Percentiles rank a stretch among this genome's conserved stretches.
Evolutionary conservation across 2,329 filamentous ascomycete genomes (phyloP).

Genomic region (Pseudogymnoascus sp.): DNA sequence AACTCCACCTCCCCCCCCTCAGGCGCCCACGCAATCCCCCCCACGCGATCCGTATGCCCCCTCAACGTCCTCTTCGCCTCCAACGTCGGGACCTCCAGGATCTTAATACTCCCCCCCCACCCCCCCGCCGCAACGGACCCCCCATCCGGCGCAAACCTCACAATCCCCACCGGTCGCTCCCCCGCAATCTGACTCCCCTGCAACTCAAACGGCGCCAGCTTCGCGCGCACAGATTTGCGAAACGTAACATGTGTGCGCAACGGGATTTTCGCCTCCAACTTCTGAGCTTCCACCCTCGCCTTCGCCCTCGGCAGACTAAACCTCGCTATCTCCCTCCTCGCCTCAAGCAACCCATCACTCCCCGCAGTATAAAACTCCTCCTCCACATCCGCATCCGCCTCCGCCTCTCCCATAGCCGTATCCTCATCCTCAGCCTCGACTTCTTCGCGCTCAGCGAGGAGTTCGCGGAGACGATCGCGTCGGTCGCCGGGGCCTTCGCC

Average conservation of each 20-base stretch:
- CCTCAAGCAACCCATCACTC: slow-evolving; percentile 61
- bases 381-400: slow-evolving; percentile 58
- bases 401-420: slow-evolving; percentile 43
- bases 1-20: slow-evolving; percentile 73
- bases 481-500: slow-evolving; percentile 81
- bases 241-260: slow-evolving; percentile 87
- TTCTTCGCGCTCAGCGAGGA: slow-evolving; percentile 67
- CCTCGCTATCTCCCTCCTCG: slow-evolving; percentile 68
- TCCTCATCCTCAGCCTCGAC: slow-evolving; percentile 53
- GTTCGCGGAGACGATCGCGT: slow-evolving; percentile 74
- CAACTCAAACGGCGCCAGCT: slow-evolving; percentile 73
- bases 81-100: slow-evolving; percentile 76
- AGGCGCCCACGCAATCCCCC: slow-evolving; percentile 84
- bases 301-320: slow-evolving; percentile 80
- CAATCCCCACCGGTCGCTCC: slow-evolving; percentile 84
- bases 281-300: slow-evolving; percentile 66
- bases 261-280: slow-evolving; percentile 71
- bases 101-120: slow-evolving; percentile 82
- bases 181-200: slow-evolving; percentile 90
- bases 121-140: slow-evolving; percentile 81
- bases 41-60: slow-evolving; percentile 82
- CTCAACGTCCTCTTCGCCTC: slow-evolving; percentile 67
- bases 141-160: slow-evolving; percentile 79
- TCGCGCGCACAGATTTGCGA: slow-evolving; percentile 79
- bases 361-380: slow-evolving; percentile 96